Evolutionary conservation across 306 rosid genomes (phyloP).

Genomic region (Prunus mume): DNA sequence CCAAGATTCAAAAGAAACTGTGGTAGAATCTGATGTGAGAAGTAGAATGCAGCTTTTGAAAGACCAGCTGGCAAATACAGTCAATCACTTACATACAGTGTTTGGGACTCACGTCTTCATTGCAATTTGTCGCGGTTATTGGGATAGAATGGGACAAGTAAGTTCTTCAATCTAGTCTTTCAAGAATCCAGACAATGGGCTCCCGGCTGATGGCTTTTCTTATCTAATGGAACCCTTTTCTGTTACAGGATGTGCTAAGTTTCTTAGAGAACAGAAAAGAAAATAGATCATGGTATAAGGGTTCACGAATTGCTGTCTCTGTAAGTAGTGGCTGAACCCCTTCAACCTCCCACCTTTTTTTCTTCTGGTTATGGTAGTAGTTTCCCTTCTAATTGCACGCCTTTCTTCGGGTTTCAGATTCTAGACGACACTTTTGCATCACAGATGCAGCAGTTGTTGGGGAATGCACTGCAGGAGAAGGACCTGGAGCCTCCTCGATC

Average conservation of each 20-base stretch:
- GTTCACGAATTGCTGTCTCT: slow-evolving; percentile 78
- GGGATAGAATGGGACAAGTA: slow-evolving; percentile 98
- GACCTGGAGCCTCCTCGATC: slow-evolving; percentile 81
- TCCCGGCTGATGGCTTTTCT: slow-evolving; percentile 5
- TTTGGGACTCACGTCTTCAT: slow-evolving; percentile 76
- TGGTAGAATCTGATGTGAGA: slow-evolving; percentile 76
- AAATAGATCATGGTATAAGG: slow-evolving; percentile 91
- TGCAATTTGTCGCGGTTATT: slow-evolving; percentile 79
- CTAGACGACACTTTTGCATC: slow-evolving; percentile 89
- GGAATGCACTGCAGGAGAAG: slow-evolving; percentile 80
- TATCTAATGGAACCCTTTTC: slow-evolving; percentile 1
- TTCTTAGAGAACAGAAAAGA: slow-evolving; percentile 96
- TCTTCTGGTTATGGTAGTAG: neutral
- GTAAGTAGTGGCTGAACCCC: slow-evolving; percentile 46
- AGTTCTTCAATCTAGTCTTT: slow-evolving; percentile 17
- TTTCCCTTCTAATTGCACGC: slow-evolving; percentile 15
- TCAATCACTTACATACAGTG: slow-evolving; percentile 65
- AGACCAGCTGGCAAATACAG: slow-evolving; percentile 66
- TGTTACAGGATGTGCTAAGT: slow-evolving; percentile 77
- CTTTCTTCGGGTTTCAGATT: slow-evolving; percentile 40
- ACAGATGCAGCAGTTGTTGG: slow-evolving; percentile 84
- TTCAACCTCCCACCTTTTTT: neutral
- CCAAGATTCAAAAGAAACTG: slow-evolving; percentile 89
- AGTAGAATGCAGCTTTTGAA: slow-evolving; percentile 77
- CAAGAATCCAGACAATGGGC: neutral